phyloP scores from a whole-genome alignment of 805 yeast species.

The Wickerhamiella bombiphila region DNA sequence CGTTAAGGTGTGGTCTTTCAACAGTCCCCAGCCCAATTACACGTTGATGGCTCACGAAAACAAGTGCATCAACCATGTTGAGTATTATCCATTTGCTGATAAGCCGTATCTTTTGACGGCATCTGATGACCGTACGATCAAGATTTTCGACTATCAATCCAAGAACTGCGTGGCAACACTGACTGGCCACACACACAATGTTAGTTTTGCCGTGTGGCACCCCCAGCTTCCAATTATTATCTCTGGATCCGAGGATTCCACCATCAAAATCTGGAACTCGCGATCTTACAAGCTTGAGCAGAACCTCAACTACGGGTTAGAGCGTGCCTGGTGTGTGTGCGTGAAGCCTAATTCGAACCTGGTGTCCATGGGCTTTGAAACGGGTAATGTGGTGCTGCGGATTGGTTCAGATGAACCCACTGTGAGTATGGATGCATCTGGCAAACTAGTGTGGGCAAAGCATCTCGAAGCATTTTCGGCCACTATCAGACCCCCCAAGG shows the following conservation, averaged over 20 bases:
- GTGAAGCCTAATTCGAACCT: conserved; percentile 59
- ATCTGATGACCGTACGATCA: conserved; percentile 78
- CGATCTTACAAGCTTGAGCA: conserved; percentile 88
- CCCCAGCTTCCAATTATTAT: conserved; percentile 91
- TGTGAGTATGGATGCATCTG: conserved; percentile 82
- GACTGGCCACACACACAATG: conserved; percentile 88
- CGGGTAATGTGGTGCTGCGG: conserved; percentile 78
- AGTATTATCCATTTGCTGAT: conserved; percentile 93
- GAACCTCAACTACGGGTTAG: conserved; percentile 78
- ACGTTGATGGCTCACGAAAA: conserved; percentile 82
- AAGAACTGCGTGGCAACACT: conserved; percentile 88
- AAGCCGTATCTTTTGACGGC: conserved; percentile 90
- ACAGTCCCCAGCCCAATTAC: conserved; percentile 76
- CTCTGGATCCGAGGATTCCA: conserved; percentile 94
- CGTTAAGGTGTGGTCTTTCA: conserved; percentile 91
- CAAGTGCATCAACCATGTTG: conserved; percentile 91
- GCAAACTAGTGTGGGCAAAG: conserved; percentile 81
- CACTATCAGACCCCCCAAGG: conserved; percentile 40
- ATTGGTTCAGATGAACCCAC: conserved; percentile 92
- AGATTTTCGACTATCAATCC: conserved; percentile 94
- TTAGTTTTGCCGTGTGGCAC: conserved; percentile 93
- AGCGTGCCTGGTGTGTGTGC: conserved; percentile 93
- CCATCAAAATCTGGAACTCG: conserved; percentile 88
- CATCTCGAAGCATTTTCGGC: conserved; percentile 81
- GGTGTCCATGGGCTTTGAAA: conserved; percentile 86